Evolutionary conservation across 2,329 filamentous ascomycete genomes (phyloP), one percentile per base, ranked within the genome.

Genomic region (Trichoderma arundinaceum): DNA sequence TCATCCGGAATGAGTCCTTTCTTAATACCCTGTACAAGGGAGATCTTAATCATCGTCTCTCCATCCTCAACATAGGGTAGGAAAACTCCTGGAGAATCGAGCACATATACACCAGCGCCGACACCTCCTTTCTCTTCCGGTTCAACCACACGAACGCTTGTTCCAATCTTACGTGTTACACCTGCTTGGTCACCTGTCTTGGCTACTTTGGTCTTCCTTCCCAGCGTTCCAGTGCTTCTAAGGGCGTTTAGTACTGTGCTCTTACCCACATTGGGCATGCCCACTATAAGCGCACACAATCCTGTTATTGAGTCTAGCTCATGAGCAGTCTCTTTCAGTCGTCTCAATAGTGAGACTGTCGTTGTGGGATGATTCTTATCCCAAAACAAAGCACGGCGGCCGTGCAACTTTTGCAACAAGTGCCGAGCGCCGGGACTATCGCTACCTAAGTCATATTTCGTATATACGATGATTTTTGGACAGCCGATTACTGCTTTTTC

Each of bases 221-320:
- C 83, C 56, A 74, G 73, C 1, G 74, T 84, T 46, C 92, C 92
- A 17, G 84, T 81, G 46, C 83, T 85, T 19, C 95, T 89, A 56
- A 98, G 84, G 15, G 89, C 86, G 77, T 99, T 99, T 48, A 99
- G 86, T n/a, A 99, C 83, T 1, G 94, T 93, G 53, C 92, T 96
- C 79, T 99, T 99, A 41, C 95, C 95, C 0, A 97, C 92, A 75
- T 99, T 99, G 41, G 95, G 95, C 94, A 99, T 97, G 64, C 95
- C 95, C 13, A 98, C 94, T 0, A 98, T 87, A 76, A 99, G 86
- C 65, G 93, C 86, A 56, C 93, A 87, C 71, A 92, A 85, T n/a
- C 93, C 94, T 7, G 91, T 89, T n/a, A 98, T 79, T 22, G 86
- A 86, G 71, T 88, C 77, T 19, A 76, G 69, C 1, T 68, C 69